Base-by-base conservation (phyloP, 106 monocot genomes). In the Phalaenopsis equestris region DNA sequence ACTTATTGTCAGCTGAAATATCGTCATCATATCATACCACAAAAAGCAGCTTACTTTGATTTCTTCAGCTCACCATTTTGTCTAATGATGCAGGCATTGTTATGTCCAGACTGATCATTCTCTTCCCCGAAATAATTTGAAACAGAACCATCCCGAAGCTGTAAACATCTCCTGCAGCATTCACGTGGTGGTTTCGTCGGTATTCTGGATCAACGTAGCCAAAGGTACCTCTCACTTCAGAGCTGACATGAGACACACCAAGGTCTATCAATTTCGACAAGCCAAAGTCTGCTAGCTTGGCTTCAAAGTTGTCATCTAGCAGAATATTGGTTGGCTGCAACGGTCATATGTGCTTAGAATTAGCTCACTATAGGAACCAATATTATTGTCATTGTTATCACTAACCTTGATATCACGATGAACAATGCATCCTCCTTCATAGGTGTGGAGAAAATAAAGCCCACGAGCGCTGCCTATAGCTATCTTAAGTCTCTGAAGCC, bases 331-430 rank as follows among this genome's bases (percentile, higher is more conserved):
- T 77, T 58, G 90, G 84, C 76, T 76, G 76, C 48, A 76, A 76
- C 19, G 42, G 68, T 37, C 11, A 6, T 68, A 68, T 37, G 67
- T 37, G 8, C 15, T 65, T 65, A 65, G 64, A 1, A 65, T 65
- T 3, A 24, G 64, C 24, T 65, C 6, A 24, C 64, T n/a, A 21
- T 6, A 64, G 19, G 64, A 64, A n/a, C 64, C 19, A 64, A 64
- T 64, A n/a, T 64, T 12, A 64, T 64, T n/a, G 19, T 64, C 23
- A 58, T 58, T 4, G 18, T 37, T 3, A 11, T 19, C 39, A 38
- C 70, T 36, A 79, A 90, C 90, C 90, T 90, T 90, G 42, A 90
- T 82, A 80, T 90, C 87, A 77, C 90, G 84, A 42, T 87, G 90
- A 81, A 90, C 90, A 75, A 90, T 90, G 86, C 90, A 90, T 21